Conservation (phyloP, 805 yeast genomes). For the Ogataea minuta region DNA sequence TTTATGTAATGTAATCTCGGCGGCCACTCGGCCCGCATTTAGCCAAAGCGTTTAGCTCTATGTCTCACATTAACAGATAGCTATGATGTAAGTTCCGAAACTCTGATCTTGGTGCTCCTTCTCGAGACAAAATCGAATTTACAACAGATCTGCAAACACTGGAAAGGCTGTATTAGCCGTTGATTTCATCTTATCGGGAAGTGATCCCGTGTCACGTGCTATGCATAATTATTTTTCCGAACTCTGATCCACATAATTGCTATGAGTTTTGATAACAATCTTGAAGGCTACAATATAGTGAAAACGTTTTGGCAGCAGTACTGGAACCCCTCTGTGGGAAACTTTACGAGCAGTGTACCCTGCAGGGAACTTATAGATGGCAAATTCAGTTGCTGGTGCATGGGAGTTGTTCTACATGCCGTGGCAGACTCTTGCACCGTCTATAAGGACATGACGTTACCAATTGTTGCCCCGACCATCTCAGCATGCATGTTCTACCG, state of each 20-base stretch:
- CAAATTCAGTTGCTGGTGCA: constrained; percentile 64
- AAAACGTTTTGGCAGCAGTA: constrained; percentile 41
- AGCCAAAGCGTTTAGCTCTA: too few species aligned
- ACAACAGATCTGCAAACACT: too few species aligned
- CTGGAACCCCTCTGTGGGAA: constrained; percentile 39
- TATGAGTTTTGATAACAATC: constrained; percentile 27
- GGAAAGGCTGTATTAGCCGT: too few species aligned
- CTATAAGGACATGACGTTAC: constrained; percentile 51
- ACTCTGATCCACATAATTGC: constrained; percentile 1
- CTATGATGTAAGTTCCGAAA: too few species aligned
- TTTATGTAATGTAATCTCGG: too few species aligned
- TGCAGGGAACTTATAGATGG: constrained; percentile 48
- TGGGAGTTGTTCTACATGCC: constrained; percentile 63
- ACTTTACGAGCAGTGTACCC: constrained; percentile 40
- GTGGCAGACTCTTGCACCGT: constrained; percentile 61
- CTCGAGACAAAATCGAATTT: too few species aligned
- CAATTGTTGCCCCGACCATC: constrained; percentile 52
- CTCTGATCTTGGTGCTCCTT: too few species aligned
- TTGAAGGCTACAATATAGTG: constrained; percentile 40
- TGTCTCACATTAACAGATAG: too few species aligned
- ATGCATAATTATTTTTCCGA: not conserved
- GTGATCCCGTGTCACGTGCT: not conserved
- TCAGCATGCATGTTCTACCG: constrained; percentile 49
- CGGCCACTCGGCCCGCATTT: too few species aligned
- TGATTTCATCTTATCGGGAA: too few species aligned